Evolutionary conservation across 2,329 filamentous ascomycete species (phyloP).

Genomic region (Ascocoryne sarcoides): DNA sequence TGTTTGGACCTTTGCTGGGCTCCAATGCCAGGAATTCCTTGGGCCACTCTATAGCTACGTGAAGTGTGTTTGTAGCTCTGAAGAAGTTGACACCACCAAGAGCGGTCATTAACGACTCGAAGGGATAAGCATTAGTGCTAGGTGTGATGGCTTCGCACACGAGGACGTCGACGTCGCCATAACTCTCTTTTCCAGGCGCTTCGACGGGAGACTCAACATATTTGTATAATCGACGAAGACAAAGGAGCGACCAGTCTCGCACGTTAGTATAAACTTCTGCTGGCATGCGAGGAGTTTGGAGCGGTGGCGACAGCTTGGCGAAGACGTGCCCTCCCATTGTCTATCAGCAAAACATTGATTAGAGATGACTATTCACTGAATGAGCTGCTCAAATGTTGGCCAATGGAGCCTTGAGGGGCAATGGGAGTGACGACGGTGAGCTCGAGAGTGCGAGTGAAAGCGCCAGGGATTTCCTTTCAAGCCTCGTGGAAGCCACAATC

Average conservation of each 20-base stretch:
- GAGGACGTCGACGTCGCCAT: slow-evolving; percentile 68
- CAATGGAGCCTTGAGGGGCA: too few relatives aligned
- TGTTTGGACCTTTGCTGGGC: slow-evolving; percentile 15
- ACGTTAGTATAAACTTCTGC: slow-evolving; percentile 45
- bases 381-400: too few relatives aligned
- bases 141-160: slow-evolving; percentile 33
- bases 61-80: not conserved
- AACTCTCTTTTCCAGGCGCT: slow-evolving; percentile 56
- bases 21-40: not conserved
- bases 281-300: slow-evolving; percentile 59
- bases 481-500: too few relatives aligned
- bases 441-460: too few relatives aligned
- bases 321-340: slow-evolving; percentile 68
- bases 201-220: slow-evolving; percentile 55
- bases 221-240: slow-evolving; percentile 43
- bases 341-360: too few relatives aligned
- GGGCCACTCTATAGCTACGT: slow-evolving; percentile 49
- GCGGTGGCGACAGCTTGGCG: slow-evolving; percentile 32
- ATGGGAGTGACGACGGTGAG: too few relatives aligned
- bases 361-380: too few relatives aligned
- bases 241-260: slow-evolving; percentile 36
- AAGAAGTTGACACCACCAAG: not conserved
- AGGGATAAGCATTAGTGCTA: slow-evolving; percentile 4
- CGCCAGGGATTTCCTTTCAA: too few relatives aligned
- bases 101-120: not conserved